Percentiles rank a stretch among this genome's conserved stretches.
Evolutionary conservation across 2,329 filamentous ascomycete species (phyloP).

Genomic region (Phaeoacremonium minimum): DNA sequence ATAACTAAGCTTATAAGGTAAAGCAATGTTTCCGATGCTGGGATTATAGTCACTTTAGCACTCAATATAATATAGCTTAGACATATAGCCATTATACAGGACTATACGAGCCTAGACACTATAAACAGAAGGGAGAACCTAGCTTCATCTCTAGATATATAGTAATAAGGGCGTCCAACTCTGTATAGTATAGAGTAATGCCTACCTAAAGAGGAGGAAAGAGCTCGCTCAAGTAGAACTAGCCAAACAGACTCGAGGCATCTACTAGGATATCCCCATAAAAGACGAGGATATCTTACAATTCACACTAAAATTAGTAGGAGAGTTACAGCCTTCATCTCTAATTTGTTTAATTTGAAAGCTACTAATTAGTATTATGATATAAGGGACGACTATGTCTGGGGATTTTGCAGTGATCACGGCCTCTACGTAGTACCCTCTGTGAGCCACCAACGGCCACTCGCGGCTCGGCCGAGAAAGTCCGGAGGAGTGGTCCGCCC

Average conservation of each 20-base stretch:
- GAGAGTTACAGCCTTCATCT: no score
- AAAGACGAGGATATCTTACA: no score
- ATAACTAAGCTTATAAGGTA: conserved; percentile 17
- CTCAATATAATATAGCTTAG: conserved; percentile 12
- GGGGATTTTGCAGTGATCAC: no score
- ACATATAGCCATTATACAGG: conserved; percentile 18
- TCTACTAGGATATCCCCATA: conserved; percentile 12
- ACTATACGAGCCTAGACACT: conserved; percentile 16
- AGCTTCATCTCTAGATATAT: conserved; percentile 15
- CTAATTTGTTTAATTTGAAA: no score
- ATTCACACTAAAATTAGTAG: no score
- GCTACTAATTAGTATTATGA: no score
- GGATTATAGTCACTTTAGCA: conserved; percentile 13
- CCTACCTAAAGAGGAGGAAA: conserved; percentile 17
- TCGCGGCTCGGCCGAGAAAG: no score
- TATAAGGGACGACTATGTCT: no score
- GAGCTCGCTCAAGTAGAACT: conserved; percentile 15
- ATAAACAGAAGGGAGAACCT: conserved; percentile 12
- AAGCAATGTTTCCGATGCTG: conserved; percentile 20
- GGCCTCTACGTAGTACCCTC: no score
- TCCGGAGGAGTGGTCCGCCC: no score
- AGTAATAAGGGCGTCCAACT: conserved; percentile 17
- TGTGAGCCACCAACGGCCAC: no score
- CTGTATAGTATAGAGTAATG: conserved; percentile 18
- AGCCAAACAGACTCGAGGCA: conserved; percentile 12